Evolutionary conservation across 352 stramenopile species (phyloP).

Genomic region (Globisporangium yorkense): DNA sequence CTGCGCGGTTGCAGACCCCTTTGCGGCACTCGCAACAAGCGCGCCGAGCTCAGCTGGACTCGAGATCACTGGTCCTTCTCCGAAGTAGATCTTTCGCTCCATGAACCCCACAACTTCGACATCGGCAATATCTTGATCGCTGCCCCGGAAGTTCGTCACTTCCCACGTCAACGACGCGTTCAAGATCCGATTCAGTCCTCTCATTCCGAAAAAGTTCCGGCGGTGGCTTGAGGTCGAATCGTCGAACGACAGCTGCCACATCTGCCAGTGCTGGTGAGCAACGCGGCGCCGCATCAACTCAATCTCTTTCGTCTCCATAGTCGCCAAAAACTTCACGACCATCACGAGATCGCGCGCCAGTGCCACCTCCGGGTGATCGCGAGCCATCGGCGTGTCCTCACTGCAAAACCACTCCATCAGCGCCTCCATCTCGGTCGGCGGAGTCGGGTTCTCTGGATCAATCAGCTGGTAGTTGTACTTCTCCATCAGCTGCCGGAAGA

Average conservation of each 20-base stretch:
- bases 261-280: conserved; percentile 76
- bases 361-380: conserved; percentile 75
- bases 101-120: conserved; percentile 86
- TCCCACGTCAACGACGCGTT: conserved; percentile 77
- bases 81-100: conserved; percentile 85
- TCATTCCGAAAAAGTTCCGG: conserved; percentile 75
- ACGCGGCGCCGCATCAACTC: conserved; percentile 81
- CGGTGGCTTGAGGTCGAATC: conserved; percentile 65
- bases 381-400: conserved; percentile 67
- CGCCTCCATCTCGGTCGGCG: conserved; percentile 87
- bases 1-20: conserved; percentile 22
- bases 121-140: conserved; percentile 86
- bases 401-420: conserved; percentile 88
- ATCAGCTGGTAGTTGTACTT: conserved; percentile 81
- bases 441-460: conserved; percentile 66
- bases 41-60: conserved; percentile 65
- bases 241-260: conserved; percentile 89
- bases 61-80: conserved; percentile 76
- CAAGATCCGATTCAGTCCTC: conserved; percentile 57
- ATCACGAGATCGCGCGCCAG: conserved; percentile 77
- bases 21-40: conserved; percentile 50
- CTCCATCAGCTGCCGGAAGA: conserved; percentile 85
- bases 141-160: conserved; percentile 82
- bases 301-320: conserved; percentile 89
- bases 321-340: conserved; percentile 84